Percentiles rank a stretch among this genome's conserved stretches.
Conservation (phyloP, 768 basidiomycete genomes). For the Mycena amicta region DNA sequence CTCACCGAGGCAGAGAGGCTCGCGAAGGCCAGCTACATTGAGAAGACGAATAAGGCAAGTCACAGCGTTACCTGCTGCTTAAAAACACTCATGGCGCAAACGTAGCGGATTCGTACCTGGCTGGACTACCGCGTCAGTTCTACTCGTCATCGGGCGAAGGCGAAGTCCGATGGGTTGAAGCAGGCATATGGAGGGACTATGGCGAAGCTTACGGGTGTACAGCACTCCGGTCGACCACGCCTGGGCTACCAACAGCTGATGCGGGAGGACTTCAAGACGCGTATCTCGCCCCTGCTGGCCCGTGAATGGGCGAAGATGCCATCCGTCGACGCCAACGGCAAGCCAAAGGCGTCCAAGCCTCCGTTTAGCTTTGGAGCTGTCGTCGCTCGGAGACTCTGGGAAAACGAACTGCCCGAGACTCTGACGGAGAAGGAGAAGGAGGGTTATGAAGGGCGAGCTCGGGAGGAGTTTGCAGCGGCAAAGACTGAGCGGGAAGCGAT, state of each 20-base stretch:
- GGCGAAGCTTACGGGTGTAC: not conserved
- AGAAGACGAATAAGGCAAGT: not conserved
- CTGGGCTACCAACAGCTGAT: not conserved
- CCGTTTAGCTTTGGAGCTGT: not conserved
- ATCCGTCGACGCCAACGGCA: not conserved
- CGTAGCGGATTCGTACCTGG: not conserved
- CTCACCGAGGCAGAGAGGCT: not conserved
- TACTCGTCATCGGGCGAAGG: no score
- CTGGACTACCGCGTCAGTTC: not conserved
- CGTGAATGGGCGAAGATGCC: not conserved
- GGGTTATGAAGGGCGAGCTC: not conserved
- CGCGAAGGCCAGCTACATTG: not conserved
- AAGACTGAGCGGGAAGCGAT: not conserved
- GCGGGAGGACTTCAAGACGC: not conserved
- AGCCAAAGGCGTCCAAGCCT: not conserved
- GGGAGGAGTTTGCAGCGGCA: not conserved
- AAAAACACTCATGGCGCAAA: not conserved
- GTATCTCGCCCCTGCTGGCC: not conserved
- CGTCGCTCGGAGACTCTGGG: not conserved
- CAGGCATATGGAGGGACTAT: not conserved
- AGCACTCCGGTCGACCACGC: not conserved
- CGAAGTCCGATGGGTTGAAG: not conserved
- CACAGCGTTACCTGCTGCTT: not conserved
- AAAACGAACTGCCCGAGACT: not conserved
- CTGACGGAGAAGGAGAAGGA: not conserved